phyloP scores from a whole-genome alignment of 768 basidiomycete genomes.

The Serendipita sp. region DNA sequence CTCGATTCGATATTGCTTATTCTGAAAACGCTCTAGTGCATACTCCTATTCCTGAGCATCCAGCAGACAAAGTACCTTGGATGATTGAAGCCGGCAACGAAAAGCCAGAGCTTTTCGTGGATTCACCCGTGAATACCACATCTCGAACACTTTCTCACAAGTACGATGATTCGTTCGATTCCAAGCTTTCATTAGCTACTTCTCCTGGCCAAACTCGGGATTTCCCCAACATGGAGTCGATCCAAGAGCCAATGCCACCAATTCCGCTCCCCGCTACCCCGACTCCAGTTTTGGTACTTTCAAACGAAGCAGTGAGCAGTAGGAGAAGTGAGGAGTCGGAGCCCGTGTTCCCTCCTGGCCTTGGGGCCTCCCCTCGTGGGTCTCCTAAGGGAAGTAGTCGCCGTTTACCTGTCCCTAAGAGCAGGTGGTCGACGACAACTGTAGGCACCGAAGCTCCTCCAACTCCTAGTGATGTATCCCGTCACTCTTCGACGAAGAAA shows the following conservation, averaged over 20 bases:
- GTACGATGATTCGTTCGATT: neutral
- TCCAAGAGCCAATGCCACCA: neutral
- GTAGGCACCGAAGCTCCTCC: neutral
- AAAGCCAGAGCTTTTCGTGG: too few species aligned
- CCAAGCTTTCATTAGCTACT: neutral
- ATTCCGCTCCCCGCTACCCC: neutral
- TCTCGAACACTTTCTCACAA: too few species aligned
- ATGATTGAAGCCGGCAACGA: neutral
- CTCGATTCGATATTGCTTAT: neutral
- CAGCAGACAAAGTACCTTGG: conserved; percentile 4
- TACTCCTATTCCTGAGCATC: neutral
- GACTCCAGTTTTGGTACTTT: neutral
- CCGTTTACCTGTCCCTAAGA: neutral
- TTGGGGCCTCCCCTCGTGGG: neutral
- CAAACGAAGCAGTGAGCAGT: neutral
- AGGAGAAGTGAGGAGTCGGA: neutral
- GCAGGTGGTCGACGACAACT: neutral
- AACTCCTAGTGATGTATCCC: neutral
- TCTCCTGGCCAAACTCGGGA: neutral
- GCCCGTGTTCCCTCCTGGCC: neutral
- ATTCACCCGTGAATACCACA: too few species aligned
- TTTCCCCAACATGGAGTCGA: neutral
- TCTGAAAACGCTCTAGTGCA: neutral
- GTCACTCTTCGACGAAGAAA: neutral
- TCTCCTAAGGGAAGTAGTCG: neutral